phyloP scores from a whole-genome alignment of 352 stramenopile species.

The Hyaloperonospora brassicae region DNA sequence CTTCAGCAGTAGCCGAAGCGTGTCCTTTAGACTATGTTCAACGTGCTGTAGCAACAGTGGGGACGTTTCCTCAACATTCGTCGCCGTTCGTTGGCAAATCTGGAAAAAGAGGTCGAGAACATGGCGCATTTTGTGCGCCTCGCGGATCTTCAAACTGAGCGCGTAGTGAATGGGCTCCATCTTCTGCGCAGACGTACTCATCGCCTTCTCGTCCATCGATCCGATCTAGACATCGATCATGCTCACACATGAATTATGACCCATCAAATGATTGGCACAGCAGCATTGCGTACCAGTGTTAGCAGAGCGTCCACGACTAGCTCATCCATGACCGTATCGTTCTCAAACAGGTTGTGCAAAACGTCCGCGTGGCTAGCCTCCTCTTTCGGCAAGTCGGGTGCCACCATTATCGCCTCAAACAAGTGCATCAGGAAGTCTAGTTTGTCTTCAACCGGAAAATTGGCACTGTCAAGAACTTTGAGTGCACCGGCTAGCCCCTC shows the following conservation, averaged over 20 bases:
- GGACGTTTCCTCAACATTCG: constrained; percentile 67
- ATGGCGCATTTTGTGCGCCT: constrained; percentile 72
- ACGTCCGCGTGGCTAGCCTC: constrained; percentile 27
- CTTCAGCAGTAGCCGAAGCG: constrained; percentile 66
- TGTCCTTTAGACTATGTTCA: constrained; percentile 68
- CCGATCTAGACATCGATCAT: constrained; percentile 25
- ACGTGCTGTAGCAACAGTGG: constrained; percentile 70
- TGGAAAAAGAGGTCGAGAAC: constrained; percentile 62
- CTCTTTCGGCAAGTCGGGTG: constrained; percentile 19
- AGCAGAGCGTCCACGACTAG: constrained; percentile 59
- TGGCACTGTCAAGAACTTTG: constrained; percentile 49
- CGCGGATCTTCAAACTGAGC: constrained; percentile 59
- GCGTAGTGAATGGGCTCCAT: constrained; percentile 56
- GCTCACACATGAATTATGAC: too few species aligned
- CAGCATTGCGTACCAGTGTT: constrained; percentile 32
- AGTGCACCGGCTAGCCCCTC: constrained; percentile 55
- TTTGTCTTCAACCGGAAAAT: constrained; percentile 64
- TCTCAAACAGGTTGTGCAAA: constrained; percentile 58
- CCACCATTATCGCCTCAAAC: constrained; percentile 23
- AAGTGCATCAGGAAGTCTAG: constrained; percentile 55
- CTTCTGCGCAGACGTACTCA: constrained; percentile 46
- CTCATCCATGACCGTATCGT: constrained; percentile 58
- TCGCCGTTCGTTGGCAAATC: constrained; percentile 63
- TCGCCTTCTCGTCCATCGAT: constrained; percentile 43
- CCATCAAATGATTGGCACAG: too few species aligned